phyloP scores from a whole-genome alignment of 192 early-diverging fungal genomes.

The Chytriomyces sp. region DNA sequence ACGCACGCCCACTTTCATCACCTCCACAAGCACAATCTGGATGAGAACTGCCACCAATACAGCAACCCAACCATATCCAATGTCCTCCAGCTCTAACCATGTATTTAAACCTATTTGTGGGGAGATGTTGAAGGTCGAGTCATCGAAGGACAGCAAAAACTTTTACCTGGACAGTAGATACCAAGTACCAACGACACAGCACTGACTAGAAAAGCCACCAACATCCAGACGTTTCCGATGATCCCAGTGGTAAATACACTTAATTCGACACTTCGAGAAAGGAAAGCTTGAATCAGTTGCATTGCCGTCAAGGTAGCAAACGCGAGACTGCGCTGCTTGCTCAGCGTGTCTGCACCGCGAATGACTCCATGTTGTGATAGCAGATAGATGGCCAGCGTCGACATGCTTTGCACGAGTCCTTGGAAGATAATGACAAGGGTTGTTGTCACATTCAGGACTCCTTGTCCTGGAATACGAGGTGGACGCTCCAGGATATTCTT shows the following conservation, averaged over 20 bases:
- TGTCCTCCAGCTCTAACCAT: slow-evolving; percentile 40
- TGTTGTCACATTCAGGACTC: slow-evolving; percentile 70
- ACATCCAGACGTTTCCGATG: slow-evolving; percentile 78
- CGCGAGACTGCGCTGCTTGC: slow-evolving; percentile 59
- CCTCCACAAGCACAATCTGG: slow-evolving; percentile 48
- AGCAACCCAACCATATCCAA: slow-evolving; percentile 49
- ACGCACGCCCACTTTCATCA: slow-evolving; percentile 40
- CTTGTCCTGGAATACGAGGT: slow-evolving; percentile 75
- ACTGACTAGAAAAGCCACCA: slow-evolving; percentile 72
- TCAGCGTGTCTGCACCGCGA: slow-evolving; percentile 30
- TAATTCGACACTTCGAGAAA: slow-evolving; percentile 71
- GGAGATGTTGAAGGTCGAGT: background rate
- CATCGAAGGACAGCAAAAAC: background rate
- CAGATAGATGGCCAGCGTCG: slow-evolving; percentile 51
- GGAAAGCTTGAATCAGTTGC: slow-evolving; percentile 87
- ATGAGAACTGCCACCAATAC: slow-evolving; percentile 43
- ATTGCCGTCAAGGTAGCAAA: slow-evolving; percentile 83
- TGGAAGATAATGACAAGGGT: slow-evolving; percentile 71
- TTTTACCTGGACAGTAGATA: slow-evolving; percentile 68
- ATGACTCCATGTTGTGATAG: slow-evolving; percentile 25
- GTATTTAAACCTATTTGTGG: slow-evolving; percentile 30
- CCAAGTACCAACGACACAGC: slow-evolving; percentile 75
- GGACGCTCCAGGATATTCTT: slow-evolving; percentile 79
- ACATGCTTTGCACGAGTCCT: slow-evolving; percentile 68
- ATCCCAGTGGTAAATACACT: slow-evolving; percentile 79